Conservation (phyloP, 768 basidiomycete species). For the Boletus subcaerulescens region DNA sequence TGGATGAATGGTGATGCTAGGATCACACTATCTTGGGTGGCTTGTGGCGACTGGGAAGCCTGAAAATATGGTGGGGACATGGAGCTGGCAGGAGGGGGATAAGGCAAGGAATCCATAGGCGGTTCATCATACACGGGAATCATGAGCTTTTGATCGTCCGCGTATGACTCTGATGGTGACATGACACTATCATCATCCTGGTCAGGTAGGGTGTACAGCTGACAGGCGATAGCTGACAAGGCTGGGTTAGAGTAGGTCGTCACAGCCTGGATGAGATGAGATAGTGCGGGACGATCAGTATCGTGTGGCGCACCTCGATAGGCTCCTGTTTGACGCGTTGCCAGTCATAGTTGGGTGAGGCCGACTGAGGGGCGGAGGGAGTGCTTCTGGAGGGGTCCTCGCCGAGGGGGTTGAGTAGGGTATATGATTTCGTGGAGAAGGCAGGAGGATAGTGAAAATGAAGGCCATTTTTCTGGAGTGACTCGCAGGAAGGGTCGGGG, state of each 20-base stretch:
- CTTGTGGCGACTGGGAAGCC: slow-evolving; percentile 3
- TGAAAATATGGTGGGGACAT: slow-evolving; percentile 23
- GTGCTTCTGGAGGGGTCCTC: slow-evolving; percentile 1
- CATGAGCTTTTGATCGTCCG: slow-evolving; percentile 13
- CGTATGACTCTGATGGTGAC: slow-evolving; percentile 5
- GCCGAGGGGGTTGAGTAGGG: slow-evolving; percentile 28
- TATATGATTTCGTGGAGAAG: slow-evolving; percentile 27
- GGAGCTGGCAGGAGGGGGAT: slow-evolving; percentile 24
- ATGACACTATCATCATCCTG: slow-evolving; percentile 5
- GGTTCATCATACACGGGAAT: slow-evolving; percentile 15
- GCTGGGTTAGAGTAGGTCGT: slow-evolving; percentile 13
- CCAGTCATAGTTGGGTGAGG: slow-evolving; percentile 17
- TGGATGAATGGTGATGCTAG: slow-evolving; percentile 14
- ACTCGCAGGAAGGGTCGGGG: not conserved
- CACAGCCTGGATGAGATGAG: slow-evolving; percentile 14
- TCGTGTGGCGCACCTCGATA: slow-evolving; percentile 19
- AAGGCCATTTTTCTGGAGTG: not conserved
- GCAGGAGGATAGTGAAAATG: slow-evolving; percentile 5
- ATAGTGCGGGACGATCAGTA: not conserved
- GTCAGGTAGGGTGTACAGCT: slow-evolving; percentile 15
- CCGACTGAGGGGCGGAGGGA: not conserved
- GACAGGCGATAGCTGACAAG: slow-evolving; percentile 8
- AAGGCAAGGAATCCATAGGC: slow-evolving; percentile 33
- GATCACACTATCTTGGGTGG: slow-evolving; percentile 12
- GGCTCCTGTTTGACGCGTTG: slow-evolving; percentile 25